Evolutionary conservation across 768 basidiomycete species (phyloP), one percentile per base, ranked within the genome.

Genomic region (Lactarius sp.): DNA sequence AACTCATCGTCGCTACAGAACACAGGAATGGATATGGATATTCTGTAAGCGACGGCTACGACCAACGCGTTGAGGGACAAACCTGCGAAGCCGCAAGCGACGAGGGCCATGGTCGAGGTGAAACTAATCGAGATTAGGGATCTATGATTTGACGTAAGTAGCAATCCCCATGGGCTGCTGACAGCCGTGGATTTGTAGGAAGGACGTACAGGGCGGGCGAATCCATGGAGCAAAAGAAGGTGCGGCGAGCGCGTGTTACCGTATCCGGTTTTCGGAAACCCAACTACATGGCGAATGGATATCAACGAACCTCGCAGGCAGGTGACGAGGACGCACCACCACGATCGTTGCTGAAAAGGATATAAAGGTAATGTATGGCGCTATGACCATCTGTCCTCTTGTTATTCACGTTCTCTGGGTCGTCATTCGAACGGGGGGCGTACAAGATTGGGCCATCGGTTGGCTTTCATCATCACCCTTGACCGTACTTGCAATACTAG

Each of bases 171-270:
- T 16, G 18, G 36, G 27, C 13, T 16, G 4, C 51, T 33, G 51
- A 52, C 8, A 3, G 39, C 50, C 36, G 57, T 42, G 9, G 34
- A 33, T 5, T 5, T 42, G 31, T n/a, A 51, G n/a, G 13, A 51
- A 44, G 4, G 34, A 13, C 62, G n/a, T 50, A 64, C 62, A 50
- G 12, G 10, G 8, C 9, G 5, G 52, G 52, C 13, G 57, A 64
- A 10, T 59, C 57, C 12, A 64, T 41, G 14, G 57, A 54, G 31
- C 62, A 59, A 46, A 59, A 59, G 9, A 59, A 20, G 8, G 37
- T 59, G 37, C 62, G 62, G 16, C 57, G 52, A 49, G 44, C 47
- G 22, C 58, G 58, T 6, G 63, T 64, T 13, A 60, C 59, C 14
- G 39, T 51, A 4, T 46, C 47, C 8, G 58, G 62, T 6, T 27